A percentile compares a stretch with the other conserved stretches of the same genome.
Evolutionary conservation across 768 basidiomycete species (phyloP).

Genomic region (Pholiota microspora): DNA sequence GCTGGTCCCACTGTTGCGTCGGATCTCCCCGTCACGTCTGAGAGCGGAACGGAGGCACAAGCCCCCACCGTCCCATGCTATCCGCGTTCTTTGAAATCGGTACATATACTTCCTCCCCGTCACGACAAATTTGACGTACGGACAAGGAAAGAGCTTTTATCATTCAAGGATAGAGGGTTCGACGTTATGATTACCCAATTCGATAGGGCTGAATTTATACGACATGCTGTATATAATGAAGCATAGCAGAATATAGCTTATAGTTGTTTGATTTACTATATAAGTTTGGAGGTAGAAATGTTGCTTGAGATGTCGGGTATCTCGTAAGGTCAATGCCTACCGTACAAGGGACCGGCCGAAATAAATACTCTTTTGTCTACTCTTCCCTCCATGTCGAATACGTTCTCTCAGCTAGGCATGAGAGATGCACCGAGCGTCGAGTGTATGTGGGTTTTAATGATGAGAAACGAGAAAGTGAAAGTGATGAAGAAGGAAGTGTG

Average conservation of each 20-base stretch:
- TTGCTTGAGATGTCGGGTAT: conserved; percentile 43
- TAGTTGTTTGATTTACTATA: too few species aligned
- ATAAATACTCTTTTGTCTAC: conserved; percentile 44
- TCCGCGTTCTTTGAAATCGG: conserved; percentile 6
- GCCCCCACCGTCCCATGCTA: neutral
- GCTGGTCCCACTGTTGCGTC: neutral
- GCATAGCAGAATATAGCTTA: too few species aligned
- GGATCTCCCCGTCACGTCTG: too few species aligned
- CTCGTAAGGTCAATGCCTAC: conserved; percentile 59
- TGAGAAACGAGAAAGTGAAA: neutral
- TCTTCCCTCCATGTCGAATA: conserved; percentile 44
- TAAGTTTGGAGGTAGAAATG: too few species aligned
- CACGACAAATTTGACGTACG: conserved; percentile 3
- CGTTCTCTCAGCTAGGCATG: conserved; percentile 48
- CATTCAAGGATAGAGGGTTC: conserved; percentile 3
- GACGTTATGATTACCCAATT: conserved; percentile 2
- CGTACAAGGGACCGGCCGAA: conserved; percentile 46
- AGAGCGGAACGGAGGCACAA: neutral
- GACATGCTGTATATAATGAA: conserved; percentile 10
- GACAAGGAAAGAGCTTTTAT: conserved; percentile 1
- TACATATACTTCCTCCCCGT: conserved; percentile 4
- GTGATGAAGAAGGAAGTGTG: neutral
- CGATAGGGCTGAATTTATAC: conserved; percentile 4
- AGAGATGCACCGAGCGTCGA: conserved; percentile 37
- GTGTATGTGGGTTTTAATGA: conserved; percentile 37